phyloP scores from a whole-genome alignment of 2,329 filamentous ascomycete genomes.

The Bipolaris zeicola region DNA sequence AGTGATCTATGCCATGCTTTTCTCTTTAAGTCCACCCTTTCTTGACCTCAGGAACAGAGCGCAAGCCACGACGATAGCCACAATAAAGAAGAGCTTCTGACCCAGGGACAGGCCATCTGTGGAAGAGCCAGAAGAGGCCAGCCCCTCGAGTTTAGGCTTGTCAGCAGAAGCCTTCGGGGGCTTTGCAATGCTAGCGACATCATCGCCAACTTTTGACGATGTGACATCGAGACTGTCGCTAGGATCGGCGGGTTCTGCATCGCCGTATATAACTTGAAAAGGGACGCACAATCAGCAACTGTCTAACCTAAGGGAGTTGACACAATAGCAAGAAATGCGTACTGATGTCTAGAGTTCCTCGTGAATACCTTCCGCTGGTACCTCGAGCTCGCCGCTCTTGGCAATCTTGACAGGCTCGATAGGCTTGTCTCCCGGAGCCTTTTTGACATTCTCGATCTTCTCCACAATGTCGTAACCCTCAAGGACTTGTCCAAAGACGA shows the following conservation, averaged over 20 bases:
- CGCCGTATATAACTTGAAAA: slow-evolving; percentile 53
- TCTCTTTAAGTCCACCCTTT: slow-evolving; percentile 40
- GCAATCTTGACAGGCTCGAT: slow-evolving; percentile 72
- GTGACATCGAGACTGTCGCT: slow-evolving; percentile 53
- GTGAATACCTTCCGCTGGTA: slow-evolving; percentile 91
- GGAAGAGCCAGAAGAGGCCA: slow-evolving; percentile 22
- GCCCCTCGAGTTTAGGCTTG: slow-evolving; percentile 24
- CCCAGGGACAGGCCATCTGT: slow-evolving; percentile 50
- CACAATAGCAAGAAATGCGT: slow-evolving; percentile 18
- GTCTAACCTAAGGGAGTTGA: slow-evolving; percentile 37
- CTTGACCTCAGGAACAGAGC: slow-evolving; percentile 49
- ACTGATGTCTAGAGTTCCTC: slow-evolving; percentile 73
- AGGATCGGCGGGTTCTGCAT: slow-evolving; percentile 48
- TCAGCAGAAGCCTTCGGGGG: slow-evolving; percentile 25
- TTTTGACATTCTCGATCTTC: slow-evolving; percentile 75
- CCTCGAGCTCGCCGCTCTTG: slow-evolving; percentile 83
- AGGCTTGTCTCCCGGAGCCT: slow-evolving; percentile 71
- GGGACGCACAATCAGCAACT: slow-evolving; percentile 51
- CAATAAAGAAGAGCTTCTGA: slow-evolving; percentile 54
- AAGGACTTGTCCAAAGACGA: slow-evolving; percentile 87
- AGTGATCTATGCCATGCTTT: slow-evolving; percentile 48
- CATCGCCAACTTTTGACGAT: slow-evolving; percentile 23
- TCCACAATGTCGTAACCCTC: slow-evolving; percentile 83
- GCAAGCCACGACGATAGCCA: slow-evolving; percentile 51
- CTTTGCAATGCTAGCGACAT: slow-evolving; percentile 34